Evolutionary conservation across 225 moss, liverwort and hornwort genomes (phyloP).

Genomic region (Lunularia cruciata): DNA sequence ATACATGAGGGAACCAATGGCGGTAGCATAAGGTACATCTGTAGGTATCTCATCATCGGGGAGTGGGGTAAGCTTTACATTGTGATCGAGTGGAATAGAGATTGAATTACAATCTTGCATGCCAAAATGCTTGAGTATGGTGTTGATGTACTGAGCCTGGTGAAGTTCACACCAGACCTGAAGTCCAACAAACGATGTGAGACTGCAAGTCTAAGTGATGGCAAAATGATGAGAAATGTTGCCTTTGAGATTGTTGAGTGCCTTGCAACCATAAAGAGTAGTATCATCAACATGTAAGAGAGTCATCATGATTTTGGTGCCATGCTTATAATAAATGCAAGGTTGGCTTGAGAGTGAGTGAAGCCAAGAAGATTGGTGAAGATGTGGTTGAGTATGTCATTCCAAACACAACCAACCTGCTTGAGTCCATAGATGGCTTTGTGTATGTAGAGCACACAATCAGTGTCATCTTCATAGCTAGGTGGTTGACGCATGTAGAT

Average conservation of each 20-base stretch:
- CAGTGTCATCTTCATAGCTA: no score
- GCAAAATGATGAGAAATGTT: neutral
- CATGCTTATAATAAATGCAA: neutral
- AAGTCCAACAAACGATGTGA: neutral
- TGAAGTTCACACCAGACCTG: neutral
- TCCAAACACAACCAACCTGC: neutral
- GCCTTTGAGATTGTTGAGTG: neutral
- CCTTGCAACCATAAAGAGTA: neutral
- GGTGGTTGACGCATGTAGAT: no score
- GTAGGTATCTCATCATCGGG: no score
- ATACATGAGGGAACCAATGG: neutral
- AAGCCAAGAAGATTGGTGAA: neutral
- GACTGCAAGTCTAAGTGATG: neutral
- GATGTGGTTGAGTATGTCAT: neutral
- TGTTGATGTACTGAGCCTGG: neutral
- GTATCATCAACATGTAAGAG: neutral
- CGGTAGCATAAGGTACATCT: no score
- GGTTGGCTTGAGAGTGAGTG: neutral
- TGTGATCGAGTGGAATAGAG: neutral
- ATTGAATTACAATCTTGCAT: neutral
- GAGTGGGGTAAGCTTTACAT: no score
- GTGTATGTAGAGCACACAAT: neutral
- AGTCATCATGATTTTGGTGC: neutral
- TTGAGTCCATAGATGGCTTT: slow-evolving; percentile 13
- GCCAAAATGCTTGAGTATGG: neutral